Conservation (phyloP, 352 stramenopile genomes). For the Globisporangium canariense region DNA sequence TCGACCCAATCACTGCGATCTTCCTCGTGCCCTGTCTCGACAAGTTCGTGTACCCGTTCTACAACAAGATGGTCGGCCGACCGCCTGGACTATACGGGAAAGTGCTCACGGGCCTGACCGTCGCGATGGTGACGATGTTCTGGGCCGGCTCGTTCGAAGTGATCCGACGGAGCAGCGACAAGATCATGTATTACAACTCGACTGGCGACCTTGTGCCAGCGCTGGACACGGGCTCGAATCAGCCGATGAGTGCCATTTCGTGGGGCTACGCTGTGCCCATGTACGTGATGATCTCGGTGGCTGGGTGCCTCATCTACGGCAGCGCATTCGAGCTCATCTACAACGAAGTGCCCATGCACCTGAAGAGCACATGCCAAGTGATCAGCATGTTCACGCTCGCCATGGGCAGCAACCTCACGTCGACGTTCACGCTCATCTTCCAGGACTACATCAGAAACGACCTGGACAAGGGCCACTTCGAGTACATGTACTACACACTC, state of each 20-base stretch:
- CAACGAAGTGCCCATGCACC: constrained; percentile 81
- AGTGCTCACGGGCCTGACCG: constrained; percentile 66
- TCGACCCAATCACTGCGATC: constrained; percentile 71
- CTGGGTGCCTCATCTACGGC: constrained; percentile 87
- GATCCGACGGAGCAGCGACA: constrained; percentile 49
- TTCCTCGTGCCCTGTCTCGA: constrained; percentile 75
- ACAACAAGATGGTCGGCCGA: constrained; percentile 43
- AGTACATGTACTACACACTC: constrained; percentile 90
- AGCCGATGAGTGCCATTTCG: constrained; percentile 82
- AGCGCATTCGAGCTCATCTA: constrained; percentile 88
- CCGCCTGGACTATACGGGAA: constrained; percentile 77
- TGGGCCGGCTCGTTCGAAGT: constrained; percentile 84
- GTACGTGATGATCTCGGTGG: constrained; percentile 80
- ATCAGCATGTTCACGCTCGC: constrained; percentile 88
- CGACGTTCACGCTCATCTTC: constrained; percentile 85
- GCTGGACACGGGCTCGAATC: constrained; percentile 44
- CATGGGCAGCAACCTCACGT: constrained; percentile 87
- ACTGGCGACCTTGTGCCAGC: constrained; percentile 29
- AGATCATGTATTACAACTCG: constrained; percentile 33
- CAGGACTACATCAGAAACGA: constrained; percentile 67
- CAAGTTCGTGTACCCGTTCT: constrained; percentile 70
- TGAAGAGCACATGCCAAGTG: constrained; percentile 86
- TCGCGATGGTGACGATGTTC: constrained; percentile 81
- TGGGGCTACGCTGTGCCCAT: constrained; percentile 81
- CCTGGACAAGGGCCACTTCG: constrained; percentile 80